Evolutionary conservation across 148 eudicot species (phyloP).

Genomic region (Talinum fruticosum): DNA sequence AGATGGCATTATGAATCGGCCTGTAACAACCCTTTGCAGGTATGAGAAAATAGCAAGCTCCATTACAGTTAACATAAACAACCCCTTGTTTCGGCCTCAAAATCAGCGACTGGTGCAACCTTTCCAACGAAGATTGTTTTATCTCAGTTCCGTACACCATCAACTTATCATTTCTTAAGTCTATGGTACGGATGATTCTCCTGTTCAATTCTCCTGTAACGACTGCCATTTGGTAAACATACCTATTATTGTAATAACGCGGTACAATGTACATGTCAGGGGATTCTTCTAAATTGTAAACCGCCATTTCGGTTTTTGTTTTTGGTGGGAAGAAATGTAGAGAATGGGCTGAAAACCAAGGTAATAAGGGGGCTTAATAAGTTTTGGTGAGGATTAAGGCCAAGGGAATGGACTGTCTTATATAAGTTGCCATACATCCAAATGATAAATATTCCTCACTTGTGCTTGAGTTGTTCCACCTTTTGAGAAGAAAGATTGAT

Average conservation of each 20-base stretch:
- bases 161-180: conserved; percentile 27
- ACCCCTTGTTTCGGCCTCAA: conserved; percentile 21
- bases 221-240: conserved; percentile 21
- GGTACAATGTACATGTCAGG: conserved; percentile 24
- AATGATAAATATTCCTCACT: conserved; percentile 5
- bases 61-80: conserved; percentile 28
- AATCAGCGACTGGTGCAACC: conserved; percentile 27
- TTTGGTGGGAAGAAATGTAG: background rate
- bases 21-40: conserved; percentile 21
- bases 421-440: background rate
- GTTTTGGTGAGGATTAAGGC: background rate
- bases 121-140: conserved; percentile 15
- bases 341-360: background rate
- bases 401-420: background rate
- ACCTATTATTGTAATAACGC: conserved; percentile 19
- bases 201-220: conserved; percentile 10
- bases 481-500: no score
- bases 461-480: background rate
- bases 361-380: background rate
- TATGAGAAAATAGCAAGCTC: conserved; percentile 29
- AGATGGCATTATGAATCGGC: conserved; percentile 26
- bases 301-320: conserved; percentile 10
- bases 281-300: conserved; percentile 30
- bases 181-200: conserved; percentile 25
- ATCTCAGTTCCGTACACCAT: conserved; percentile 26